These are phyloP conservation scores for Raddia guianensis DNA, from an alignment of 176 grass and related monocot species.

Conservation along the genomic window DNA sequence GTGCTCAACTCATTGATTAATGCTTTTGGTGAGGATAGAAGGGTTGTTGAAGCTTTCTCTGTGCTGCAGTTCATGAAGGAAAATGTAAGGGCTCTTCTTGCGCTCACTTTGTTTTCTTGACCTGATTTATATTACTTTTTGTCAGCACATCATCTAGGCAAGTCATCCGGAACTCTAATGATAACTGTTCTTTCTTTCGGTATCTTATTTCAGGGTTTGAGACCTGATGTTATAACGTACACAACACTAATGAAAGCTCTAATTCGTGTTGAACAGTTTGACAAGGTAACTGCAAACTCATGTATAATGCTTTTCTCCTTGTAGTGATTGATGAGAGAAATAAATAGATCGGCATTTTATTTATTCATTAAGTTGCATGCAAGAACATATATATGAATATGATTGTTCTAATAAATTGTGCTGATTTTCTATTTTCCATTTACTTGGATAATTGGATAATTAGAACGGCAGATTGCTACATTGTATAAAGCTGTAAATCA, in stretches of 20 bases:
- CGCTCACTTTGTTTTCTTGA: slow-evolving; percentile 10
- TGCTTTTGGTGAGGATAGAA: slow-evolving; percentile 95
- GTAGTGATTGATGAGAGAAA: not conserved
- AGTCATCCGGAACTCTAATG: slow-evolving; percentile 13
- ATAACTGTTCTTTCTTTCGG: slow-evolving; percentile 22
- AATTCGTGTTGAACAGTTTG: slow-evolving; percentile 94
- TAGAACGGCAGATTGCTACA: not conserved
- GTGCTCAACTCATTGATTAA: slow-evolving; percentile 95
- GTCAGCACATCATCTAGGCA: not conserved
- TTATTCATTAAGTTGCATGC: not conserved
- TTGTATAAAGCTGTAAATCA: not conserved
- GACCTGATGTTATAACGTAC: slow-evolving; percentile 97
- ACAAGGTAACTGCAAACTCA: slow-evolving; percentile 61
- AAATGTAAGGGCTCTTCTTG: slow-evolving; percentile 63
- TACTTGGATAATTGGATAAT: slow-evolving; percentile 13
- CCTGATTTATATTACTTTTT: slow-evolving; percentile 20
- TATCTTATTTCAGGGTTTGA: slow-evolving; percentile 63
- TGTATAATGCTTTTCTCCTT: not conserved
- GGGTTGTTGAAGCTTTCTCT: slow-evolving; percentile 88
- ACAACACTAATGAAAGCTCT: slow-evolving; percentile 98
- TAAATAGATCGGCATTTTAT: slow-evolving; percentile 23
- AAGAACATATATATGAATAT: not conserved
- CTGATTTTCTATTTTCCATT: slow-evolving; percentile 8
- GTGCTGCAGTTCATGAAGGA: slow-evolving; percentile 95
- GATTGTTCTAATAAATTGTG: not conserved